Evolutionary conservation across 495 filamentous ascomycete genomes (phyloP), one percentile per base, ranked within the genome.

Genomic region (Penicillium parvum): DNA sequence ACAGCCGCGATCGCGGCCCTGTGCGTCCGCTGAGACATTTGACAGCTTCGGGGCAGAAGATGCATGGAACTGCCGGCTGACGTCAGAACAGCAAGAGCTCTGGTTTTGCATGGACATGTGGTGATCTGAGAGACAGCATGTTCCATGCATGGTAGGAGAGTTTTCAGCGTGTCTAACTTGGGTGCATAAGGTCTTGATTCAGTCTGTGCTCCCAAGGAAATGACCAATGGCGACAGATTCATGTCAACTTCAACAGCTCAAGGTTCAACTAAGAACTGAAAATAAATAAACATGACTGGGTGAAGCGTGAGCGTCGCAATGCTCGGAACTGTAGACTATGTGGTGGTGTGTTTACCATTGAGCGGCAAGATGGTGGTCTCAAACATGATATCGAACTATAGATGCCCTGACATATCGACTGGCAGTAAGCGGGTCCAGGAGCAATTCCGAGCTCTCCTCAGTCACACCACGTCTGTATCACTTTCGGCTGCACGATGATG

Each of bases 51-150:
- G 29, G 35, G 20, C n/a, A n/a, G n/a, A 36, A 34, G 22, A 30
- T 9, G 15, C 9, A 26, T 7, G 28, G 15, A 43, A n/a, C 36
- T 40, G 40, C 5, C 9, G 28, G 12, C 10, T 32, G 28, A 30
- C 28, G 28, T 30, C 28, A 30, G 28, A 30, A 7, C n/a, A 30
- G 12, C 7, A 30, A 27, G 26, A 34, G 37, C n/a, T n/a, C n/a
- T n/a, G n/a, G n/a, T n/a, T n/a, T n/a, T 30, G 23, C 29, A 53
- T 53, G 33, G 22, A 28, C 40, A 43, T 35, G 14, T 21, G 20
- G 37, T 46, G 44, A 43, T 16, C 37, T 48, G 33, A 43, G 37
- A 43, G 27, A 33, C 26, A 48, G 38, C 20, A 37, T 56, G 53
- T 53, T 45, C 47, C 49, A 52, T 37, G 34, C 28, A 20, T 34